phyloP scores from a whole-genome alignment of 2,329 filamentous ascomycete species.

The Uncinocarpus reesii region DNA sequence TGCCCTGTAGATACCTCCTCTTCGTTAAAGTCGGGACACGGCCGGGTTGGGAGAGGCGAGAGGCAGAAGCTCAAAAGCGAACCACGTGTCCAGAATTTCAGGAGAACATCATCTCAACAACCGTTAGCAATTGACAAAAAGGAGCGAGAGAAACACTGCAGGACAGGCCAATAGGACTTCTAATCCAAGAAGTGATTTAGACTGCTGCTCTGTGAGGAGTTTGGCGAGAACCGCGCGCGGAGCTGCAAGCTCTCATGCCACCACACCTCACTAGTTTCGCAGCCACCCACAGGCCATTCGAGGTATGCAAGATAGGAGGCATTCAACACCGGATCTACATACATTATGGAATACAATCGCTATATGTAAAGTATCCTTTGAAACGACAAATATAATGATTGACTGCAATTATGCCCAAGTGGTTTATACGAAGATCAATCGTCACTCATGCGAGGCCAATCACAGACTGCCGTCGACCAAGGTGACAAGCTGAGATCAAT shows the following conservation, averaged over 20 bases:
- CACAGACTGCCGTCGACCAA: no score
- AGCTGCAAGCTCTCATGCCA: background rate
- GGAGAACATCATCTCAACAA: background rate
- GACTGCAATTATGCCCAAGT: no score
- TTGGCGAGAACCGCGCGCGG: background rate
- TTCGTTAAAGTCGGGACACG: background rate
- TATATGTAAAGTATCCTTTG: background rate
- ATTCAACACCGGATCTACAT: background rate
- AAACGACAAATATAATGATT: background rate
- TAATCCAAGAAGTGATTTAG: background rate
- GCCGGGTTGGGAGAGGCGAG: background rate
- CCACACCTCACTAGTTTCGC: background rate
- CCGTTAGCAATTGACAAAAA: background rate
- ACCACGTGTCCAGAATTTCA: conserved; percentile 12
- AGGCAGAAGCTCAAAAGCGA: background rate
- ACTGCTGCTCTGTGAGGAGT: background rate
- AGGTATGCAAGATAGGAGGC: no score
- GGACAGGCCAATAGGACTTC: background rate
- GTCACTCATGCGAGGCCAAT: background rate
- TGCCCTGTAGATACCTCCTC: background rate
- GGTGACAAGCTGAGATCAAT: no score
- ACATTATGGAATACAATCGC: no score
- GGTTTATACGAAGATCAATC: no score
- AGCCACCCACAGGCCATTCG: no score
- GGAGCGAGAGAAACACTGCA: background rate